Percentiles rank a stretch among this genome's conserved stretches.
Conservation (phyloP, 2,329 filamentous ascomycete genomes). For the Aspergillus sp. region DNA sequence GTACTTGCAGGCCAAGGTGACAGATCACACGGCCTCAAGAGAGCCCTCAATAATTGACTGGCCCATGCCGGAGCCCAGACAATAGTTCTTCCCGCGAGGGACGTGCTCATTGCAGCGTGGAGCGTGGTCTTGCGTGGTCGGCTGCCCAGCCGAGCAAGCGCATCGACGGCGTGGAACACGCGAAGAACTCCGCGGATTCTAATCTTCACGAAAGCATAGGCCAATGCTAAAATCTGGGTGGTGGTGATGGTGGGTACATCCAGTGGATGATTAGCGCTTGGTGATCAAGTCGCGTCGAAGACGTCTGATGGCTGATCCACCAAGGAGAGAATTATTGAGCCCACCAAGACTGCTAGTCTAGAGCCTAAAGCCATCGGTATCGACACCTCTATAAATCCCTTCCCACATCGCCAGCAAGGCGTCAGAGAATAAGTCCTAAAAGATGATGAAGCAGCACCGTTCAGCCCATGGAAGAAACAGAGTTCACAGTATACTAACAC, state of each 20-base stretch:
- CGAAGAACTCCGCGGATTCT: not conserved
- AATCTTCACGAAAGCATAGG: not conserved
- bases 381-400: too few species aligned
- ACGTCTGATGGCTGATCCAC: too few species aligned
- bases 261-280: too few species aligned
- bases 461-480: too few species aligned
- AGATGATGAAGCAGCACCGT: too few species aligned
- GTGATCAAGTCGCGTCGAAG: too few species aligned
- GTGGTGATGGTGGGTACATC: too few species aligned
- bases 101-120: not conserved
- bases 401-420: too few species aligned
- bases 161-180: not conserved
- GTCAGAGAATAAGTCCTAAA: too few species aligned
- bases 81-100: constrained; percentile 7
- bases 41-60: constrained; percentile 6
- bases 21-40: constrained; percentile 4
- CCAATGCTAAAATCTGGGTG: not conserved
- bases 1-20: constrained; percentile 3
- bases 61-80: not conserved
- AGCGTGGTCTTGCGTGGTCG: not conserved
- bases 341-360: not conserved
- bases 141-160: not conserved
- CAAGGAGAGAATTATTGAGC: not conserved
- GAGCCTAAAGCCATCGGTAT: not conserved
- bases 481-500: too few species aligned